Conservation (phyloP, 768 basidiomycete species). For the Exidia glandulosa region DNA sequence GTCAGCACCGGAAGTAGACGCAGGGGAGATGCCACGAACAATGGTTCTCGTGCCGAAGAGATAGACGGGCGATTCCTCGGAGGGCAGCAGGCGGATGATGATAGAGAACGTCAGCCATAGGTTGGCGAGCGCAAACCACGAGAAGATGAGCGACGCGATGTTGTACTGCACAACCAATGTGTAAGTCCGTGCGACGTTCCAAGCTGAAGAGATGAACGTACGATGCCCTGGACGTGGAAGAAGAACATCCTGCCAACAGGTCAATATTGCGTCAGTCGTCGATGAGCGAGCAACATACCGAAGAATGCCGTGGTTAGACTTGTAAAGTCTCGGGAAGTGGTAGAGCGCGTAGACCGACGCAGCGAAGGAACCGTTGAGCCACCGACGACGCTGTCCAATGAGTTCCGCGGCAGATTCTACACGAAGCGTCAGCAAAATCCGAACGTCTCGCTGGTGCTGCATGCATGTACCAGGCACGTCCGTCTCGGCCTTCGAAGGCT, state of each 20-base stretch:
- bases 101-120: conserved; percentile 94
- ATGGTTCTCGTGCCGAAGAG: conserved; percentile 63
- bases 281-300: conserved; percentile 16
- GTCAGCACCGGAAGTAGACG: neutral
- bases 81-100: conserved; percentile 78
- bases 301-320: conserved; percentile 74
- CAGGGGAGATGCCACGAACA: conserved; percentile 33
- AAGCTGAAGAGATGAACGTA: conserved; percentile 25
- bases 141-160: conserved; percentile 72
- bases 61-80: conserved; percentile 25
- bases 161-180: conserved; percentile 52
- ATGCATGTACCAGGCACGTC: conserved; percentile 61
- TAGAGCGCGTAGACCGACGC: conserved; percentile 88
- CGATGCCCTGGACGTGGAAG: conserved; percentile 86
- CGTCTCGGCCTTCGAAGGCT: conserved; percentile 91
- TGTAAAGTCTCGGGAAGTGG: conserved; percentile 85
- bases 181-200: neutral
- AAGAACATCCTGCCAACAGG: conserved; percentile 71
- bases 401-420: conserved; percentile 76
- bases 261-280: neutral
- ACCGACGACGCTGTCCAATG: conserved; percentile 90
- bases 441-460: no score
- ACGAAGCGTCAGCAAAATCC: neutral
- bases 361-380: conserved; percentile 94
- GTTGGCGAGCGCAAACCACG: conserved; percentile 89